Evolutionary conservation across 2,329 filamentous ascomycete genomes (phyloP), one percentile per base, ranked within the genome.

Genomic region (Aspergillus neoniger): DNA sequence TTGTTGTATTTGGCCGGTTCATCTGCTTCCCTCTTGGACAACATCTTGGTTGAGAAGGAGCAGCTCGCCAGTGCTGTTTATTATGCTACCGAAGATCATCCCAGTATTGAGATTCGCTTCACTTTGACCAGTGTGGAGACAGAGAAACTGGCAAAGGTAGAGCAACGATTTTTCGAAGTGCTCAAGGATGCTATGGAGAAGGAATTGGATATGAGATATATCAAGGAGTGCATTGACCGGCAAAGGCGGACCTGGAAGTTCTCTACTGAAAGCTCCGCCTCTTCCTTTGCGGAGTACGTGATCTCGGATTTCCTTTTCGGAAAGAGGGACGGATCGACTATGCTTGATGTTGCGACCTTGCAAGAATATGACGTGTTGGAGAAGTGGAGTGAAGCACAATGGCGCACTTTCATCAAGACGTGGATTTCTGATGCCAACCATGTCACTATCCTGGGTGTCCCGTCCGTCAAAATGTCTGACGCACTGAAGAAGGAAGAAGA

Each of bases 291-390:
- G 0, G 89, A 87, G 64, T 90, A 91, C 62, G 89, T 98, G 62
- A 96, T 98, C 69, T 90, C 89, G 14, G 93, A 98, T 72, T 96
- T 96, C 73, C 84, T 98, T 9, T 99, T 95, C 71, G 95, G 94
- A 28, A 87, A 88, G 54, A 86, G 92, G 32, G 89, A 96, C 73
- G 96, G 95, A 1, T 90, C 90, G 2, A 91, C 88, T 0, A 79
- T 94, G 59, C 83, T 79, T 50, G 82, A 88, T 23, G 76, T 93
- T 38, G 80, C 74, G 43, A 77, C 74, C 50, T 63, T 84, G 58
- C 73, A 76, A 57, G 83, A 85, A 44, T 85, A 87, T 59, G 90
- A 95, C 63, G 80, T 80, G 1, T 77, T 99, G 23, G 88, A 90
- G 67, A 81, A 82, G 52, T 99, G 95, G 95, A 86, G 83, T 3